These are phyloP conservation scores for Cystofilobasidium capitatum DNA, from an alignment of 768 basidiomycete species.

Conservation along the genomic window DNA sequence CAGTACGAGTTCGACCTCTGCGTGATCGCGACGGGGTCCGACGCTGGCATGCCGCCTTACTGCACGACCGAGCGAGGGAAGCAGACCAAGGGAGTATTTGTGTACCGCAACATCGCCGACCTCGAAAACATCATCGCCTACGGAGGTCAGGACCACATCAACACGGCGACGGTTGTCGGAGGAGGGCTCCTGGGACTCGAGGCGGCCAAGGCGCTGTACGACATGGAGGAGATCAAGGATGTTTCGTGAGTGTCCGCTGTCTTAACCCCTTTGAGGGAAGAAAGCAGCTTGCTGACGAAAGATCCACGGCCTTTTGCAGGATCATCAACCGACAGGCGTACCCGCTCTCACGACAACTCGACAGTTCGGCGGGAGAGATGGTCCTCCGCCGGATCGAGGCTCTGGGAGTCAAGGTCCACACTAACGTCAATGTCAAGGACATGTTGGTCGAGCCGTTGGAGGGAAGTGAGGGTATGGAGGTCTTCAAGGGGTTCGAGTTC, in stretches of 20 bases:
- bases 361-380: constrained; percentile 52
- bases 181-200: constrained; percentile 65
- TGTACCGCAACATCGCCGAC: constrained; percentile 63
- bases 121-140: constrained; percentile 57
- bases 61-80: constrained; percentile 43
- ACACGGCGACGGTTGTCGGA: constrained; percentile 51
- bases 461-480: constrained; percentile 34
- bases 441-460: constrained; percentile 41
- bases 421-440: constrained; percentile 41
- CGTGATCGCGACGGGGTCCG: constrained; percentile 61
- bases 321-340: constrained; percentile 50
- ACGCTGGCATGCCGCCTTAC: constrained; percentile 55
- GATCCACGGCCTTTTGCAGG: not conserved
- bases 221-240: constrained; percentile 47
- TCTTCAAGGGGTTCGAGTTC: constrained; percentile 49
- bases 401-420: constrained; percentile 53
- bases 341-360: constrained; percentile 54
- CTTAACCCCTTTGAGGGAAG: too few relatives aligned
- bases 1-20: constrained; percentile 53
- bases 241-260: constrained; percentile 41
- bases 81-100: constrained; percentile 52
- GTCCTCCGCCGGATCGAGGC: constrained; percentile 52
- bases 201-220: constrained; percentile 62
- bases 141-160: constrained; percentile 18
- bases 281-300: too few relatives aligned